Evolutionary conservation across 1,284 basidiomycete species (phyloP), one percentile per base, ranked within the genome.

Genomic region (Anthracocystis setariae): DNA sequence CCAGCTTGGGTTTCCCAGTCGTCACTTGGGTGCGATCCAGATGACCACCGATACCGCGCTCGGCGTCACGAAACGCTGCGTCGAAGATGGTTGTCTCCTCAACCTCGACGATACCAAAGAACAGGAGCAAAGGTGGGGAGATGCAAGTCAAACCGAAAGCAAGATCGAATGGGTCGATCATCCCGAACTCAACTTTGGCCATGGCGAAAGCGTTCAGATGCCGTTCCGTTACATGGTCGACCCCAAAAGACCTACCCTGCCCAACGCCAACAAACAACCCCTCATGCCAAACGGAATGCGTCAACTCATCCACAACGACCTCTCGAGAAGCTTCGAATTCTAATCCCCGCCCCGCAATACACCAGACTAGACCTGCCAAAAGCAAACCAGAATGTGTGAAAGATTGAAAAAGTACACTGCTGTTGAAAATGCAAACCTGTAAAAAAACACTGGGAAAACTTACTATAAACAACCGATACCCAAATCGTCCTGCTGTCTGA

Each of bases 21-120:
- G 79, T 8, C 78, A 82, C 39, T 57, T 81, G n/a, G 81, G 81
- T 33, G 55, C 69, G 1, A 86, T 93, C 1, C 96, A 98, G 83
- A 98, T 98, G 95, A 98, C 95, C 24, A 98, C 95, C 0, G 95
- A 98, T 83, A 98, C 95, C 1, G 95, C 95, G 0, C 86, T 98
- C 0, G 93, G 91, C 8, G 94, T 98, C 7, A 94, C 93, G 0
- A 97, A 95, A 82, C 84, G 88, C 2, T 91, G 96, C 15, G 90
- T 94, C 0, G 86, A 91, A 65, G 92, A 96, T 49, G 66, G 21
- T 0, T 50, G 47, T n/a, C 43, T 63, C 2, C 53, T 75, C 15
- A 23, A 18, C 0, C 45, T 75, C 3, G 29, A 52, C n/a, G 68
- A 72, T 38, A 72, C 61, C 2, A 29, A 46, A 15, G 3, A 55